Evolutionary conservation across 306 rosid genomes (phyloP), one percentile per base, ranked within the genome.

Genomic region (Castanopsis chinensis): DNA sequence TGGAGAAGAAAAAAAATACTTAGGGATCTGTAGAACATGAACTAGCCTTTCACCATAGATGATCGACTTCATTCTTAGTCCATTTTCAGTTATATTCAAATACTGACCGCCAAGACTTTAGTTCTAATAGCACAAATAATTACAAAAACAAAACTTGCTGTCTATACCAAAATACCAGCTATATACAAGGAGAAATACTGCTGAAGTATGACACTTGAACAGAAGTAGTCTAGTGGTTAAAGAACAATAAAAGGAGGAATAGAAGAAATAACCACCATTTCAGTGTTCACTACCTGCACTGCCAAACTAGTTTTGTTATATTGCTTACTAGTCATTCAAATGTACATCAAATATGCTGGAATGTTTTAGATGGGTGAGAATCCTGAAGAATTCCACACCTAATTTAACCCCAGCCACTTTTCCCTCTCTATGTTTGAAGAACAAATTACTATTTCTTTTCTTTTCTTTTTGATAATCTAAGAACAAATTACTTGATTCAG

Each of bases 1-100:
- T 11, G 53, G 53, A 13, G 15, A 12, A 49, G 53, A 11, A 45
- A 49, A 8, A 72, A 41, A 80, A 82, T n/a, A 82, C 74, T 33
- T 14, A n/a, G 19, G 41, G 54, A 28, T 18, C 52, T n/a, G 14
- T 27, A 23, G 10, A 64, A 67, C 15, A 71, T 65, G 75, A 72
- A 77, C 30, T 35, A 27, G 27, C 27, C 72, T 35, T n/a, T 1
- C 28, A 18, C 13, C 7, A 49, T 45, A 23, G 20, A 25, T 28
- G 70, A 18, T 52, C 55, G 41, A 74, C 55, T 20, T 28, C 23
- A 74, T 75, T 69, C 21, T 45, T 23, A 21, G 11, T 20, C 30
- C 45, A 78, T 28, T 14, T 45, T 32, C 8, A n/a, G 76, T 28
- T 21, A 21, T 59, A 67, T 45, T 23, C 30, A 18, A 28, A 68